Base-by-base conservation (phyloP, 108 stramenopile genomes). In the Stephanodiscus triporus region DNA sequence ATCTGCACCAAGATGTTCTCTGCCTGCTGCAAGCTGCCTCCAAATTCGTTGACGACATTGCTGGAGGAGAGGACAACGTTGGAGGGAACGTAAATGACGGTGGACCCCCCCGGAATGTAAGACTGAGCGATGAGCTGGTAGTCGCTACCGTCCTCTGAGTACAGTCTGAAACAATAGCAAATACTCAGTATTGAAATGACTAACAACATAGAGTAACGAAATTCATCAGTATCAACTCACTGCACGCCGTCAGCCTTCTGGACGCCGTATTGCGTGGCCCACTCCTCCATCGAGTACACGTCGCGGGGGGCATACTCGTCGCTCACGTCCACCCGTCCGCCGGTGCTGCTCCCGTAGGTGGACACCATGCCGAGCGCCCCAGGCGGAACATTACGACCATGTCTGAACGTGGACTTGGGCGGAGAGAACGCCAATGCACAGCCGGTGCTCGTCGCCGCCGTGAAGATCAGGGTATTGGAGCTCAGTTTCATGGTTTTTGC, bases 221-320 rank as follows among this genome's bases (percentile, higher is more conserved):
- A 36, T 36, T 36, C 4, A 36, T 36, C 36, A 36, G 4, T 6
- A 36, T 36, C 36, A 36, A 40, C 40, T 40, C 40, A 40, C 40
- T 87, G 67, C 19, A 87, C 82, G 26, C 84, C 84, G 10, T 74
- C 77, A 4, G 72, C 66, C 19, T 68, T 80, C 53, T 86, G 85
- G 23, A 85, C 78, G 14, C 86, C 86, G 73, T 78, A 87, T 11
- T 63, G 58, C 2, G 73, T 40, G 13, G 81, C 84, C 86, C 86
- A 87, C 29, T 78, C 77, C 10, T 84, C 84, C 81, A 87, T 80
- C 6, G 81, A 20, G 40, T 42, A 78, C 30, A 85, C 67, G 62
- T 87, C 84, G 13, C 86, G 76, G 4, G 9, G 32, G 17, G n/a
- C 37, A 55, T 69, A 38, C 11, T 54, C 37, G 22, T 42, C 24